Base-by-base conservation (phyloP, 441 rosid genomes). In the Bocquillonia castaneifolia region DNA sequence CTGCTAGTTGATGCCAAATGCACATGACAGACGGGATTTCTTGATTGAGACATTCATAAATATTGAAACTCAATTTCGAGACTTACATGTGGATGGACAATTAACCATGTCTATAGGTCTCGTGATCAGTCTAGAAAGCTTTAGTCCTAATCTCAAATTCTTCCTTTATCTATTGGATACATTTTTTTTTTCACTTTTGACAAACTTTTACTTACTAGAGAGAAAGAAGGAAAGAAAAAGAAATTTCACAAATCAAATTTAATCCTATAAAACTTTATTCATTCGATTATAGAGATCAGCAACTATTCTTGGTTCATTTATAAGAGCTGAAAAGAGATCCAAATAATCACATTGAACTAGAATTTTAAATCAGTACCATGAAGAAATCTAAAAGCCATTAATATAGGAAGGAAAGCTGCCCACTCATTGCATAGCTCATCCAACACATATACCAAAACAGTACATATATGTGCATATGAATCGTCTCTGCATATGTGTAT, bases 1-100 rank as follows among this genome's bases (percentile, higher is more conserved):
- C 76, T 84, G 63, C 76, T 84, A 66, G 82, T 86, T 69, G 84
- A 80, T 67, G 89, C 85, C 64, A 70, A 76, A 28, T 88, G 89
- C 80, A 76, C 82, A 34, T 78, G 73, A 82, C 50, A 61, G 10
- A 15, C 17, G 32, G 8, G 32, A 32, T 44, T 57, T 55, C 57
- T 20, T 20, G 54, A 42, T 28, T 40, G 10, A 47, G 29, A 13
- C 51, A 64, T 15, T 42, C 15, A 32, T 20, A 36, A 51, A 52
- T n/a, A 1, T 14, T 44, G 15, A 17, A 23, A 22, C 28, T 59
- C 32, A 44, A 23, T 6, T 7, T 60, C 18, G 10, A 15, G 31
- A 29, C 39, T 26, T 56, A 37, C n/a, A 63, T 45, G 37, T 25
- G 13, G 12, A 45, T 56, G 56, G 48, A 6, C 45, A 45, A 26